phyloP scores from a whole-genome alignment of 176 grass and related monocot genomes.

The Oryza meridionalis region DNA sequence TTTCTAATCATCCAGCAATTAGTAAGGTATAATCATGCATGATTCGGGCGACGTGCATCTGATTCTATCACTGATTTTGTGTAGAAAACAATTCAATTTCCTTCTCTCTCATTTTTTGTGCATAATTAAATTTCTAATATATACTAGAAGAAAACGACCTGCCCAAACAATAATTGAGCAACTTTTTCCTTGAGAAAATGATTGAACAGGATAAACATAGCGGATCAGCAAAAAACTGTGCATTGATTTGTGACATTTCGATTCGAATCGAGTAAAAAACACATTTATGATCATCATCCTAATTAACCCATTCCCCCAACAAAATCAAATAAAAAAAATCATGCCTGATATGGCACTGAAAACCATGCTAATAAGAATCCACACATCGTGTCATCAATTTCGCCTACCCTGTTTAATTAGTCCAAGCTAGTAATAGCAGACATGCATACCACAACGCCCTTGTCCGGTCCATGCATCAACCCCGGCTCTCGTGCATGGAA shows the following conservation, averaged over 20 bases:
- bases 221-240: background rate
- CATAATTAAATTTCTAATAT: background rate
- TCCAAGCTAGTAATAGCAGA: background rate
- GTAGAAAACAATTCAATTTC: background rate
- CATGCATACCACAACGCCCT: background rate
- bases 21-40: background rate
- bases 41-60: conserved; percentile 19
- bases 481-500: background rate
- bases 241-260: background rate
- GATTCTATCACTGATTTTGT: background rate
- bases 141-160: background rate
- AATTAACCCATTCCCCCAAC: background rate
- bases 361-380: background rate
- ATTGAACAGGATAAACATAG: background rate
- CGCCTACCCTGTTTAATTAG: background rate
- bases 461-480: background rate
- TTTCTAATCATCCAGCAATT: conserved; percentile 28
- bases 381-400: conserved; percentile 8
- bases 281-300: background rate
- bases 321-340: background rate
- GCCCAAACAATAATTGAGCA: background rate
- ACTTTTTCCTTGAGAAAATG: background rate
- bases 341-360: background rate
- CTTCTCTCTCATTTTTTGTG: background rate
- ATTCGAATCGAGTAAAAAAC: background rate